These are phyloP conservation scores for Trypanosoma avium DNA, from an alignment of 208 protist species.

Conservation along the genomic window DNA sequence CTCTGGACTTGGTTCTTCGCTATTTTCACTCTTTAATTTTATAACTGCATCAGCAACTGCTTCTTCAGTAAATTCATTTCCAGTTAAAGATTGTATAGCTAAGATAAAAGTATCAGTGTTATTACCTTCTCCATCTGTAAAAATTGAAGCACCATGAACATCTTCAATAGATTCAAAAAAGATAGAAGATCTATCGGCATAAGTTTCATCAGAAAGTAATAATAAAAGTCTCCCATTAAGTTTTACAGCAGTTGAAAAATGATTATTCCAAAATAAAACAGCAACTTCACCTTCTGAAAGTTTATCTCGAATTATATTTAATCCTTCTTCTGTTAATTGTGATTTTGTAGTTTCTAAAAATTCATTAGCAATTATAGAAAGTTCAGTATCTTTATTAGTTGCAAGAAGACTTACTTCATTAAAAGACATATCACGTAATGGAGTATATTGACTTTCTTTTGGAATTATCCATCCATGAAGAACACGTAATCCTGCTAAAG, in stretches of 20 bases:
- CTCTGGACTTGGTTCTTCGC: constrained; percentile 19
- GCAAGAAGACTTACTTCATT: constrained; percentile 42
- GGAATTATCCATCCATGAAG: constrained; percentile 50
- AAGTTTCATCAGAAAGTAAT: constrained; percentile 45
- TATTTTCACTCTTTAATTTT: neutral
- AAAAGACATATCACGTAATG: constrained; percentile 43
- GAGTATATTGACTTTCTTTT: constrained; percentile 17
- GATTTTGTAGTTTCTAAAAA: constrained; percentile 25
- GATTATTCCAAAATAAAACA: constrained; percentile 56
- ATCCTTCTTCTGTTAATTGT: constrained; percentile 32
- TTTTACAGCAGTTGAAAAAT: constrained; percentile 56
- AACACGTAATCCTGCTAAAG: constrained; percentile 38
- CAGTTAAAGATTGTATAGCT: constrained; percentile 27
- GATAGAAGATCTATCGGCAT: constrained; percentile 40
- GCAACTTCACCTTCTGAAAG: constrained; percentile 38
- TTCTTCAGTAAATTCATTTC: constrained; percentile 34
- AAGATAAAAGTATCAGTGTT: constrained; percentile 30
- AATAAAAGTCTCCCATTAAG: constrained; percentile 29
- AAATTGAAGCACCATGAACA: constrained; percentile 26
- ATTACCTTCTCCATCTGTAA: constrained; percentile 41
- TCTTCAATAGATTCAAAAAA: constrained; percentile 35
- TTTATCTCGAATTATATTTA: constrained; percentile 14
- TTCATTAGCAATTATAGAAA: constrained; percentile 11
- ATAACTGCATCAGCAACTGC: constrained; percentile 18
- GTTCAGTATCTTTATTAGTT: constrained; percentile 14